Evolutionary conservation across 2,329 filamentous ascomycete species (phyloP).

Genomic region (Aureobasidium melanogenum): DNA sequence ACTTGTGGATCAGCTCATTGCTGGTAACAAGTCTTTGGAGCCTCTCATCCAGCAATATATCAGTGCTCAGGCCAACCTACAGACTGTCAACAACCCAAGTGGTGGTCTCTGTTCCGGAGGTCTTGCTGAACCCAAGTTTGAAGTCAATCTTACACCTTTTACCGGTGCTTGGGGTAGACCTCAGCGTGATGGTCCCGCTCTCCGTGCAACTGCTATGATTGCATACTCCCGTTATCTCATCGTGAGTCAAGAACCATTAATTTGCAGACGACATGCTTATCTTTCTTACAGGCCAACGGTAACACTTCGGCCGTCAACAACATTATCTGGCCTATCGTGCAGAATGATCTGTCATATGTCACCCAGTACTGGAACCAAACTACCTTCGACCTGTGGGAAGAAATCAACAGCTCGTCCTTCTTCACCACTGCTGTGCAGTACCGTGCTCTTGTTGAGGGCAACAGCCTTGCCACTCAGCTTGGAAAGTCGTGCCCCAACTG

Average conservation of each 20-base stretch:
- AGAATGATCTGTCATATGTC: slow-evolving; percentile 68
- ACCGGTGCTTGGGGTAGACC: slow-evolving; percentile 67
- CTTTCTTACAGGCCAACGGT: slow-evolving; percentile 13
- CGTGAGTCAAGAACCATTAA: slow-evolving; percentile 32
- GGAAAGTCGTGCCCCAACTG: slow-evolving; percentile 54
- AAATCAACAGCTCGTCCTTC: slow-evolving; percentile 67
- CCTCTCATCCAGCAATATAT: slow-evolving; percentile 59
- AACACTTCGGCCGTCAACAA: slow-evolving; percentile 37
- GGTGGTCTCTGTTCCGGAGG: slow-evolving; percentile 45
- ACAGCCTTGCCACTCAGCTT: slow-evolving; percentile 54
- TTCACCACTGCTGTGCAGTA: slow-evolving; percentile 66
- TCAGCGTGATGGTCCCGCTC: slow-evolving; percentile 71
- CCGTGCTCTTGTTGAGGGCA: slow-evolving; percentile 56
- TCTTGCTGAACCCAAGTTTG: slow-evolving; percentile 66
- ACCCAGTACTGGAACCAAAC: slow-evolving; percentile 56
- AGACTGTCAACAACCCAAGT: slow-evolving; percentile 61
- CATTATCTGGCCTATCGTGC: slow-evolving; percentile 63
- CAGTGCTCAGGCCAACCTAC: slow-evolving; percentile 55
- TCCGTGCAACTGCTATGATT: slow-evolving; percentile 65
- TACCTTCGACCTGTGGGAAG: slow-evolving; percentile 75
- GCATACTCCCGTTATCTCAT: slow-evolving; percentile 65
- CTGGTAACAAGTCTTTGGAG: slow-evolving; percentile 51
- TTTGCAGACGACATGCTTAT: neutral
- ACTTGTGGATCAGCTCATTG: slow-evolving; percentile 57
- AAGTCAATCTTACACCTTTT: slow-evolving; percentile 48